Base-by-base conservation (phyloP, 2,329 filamentous ascomycete species). In the Pseudocercospora fuligena region DNA sequence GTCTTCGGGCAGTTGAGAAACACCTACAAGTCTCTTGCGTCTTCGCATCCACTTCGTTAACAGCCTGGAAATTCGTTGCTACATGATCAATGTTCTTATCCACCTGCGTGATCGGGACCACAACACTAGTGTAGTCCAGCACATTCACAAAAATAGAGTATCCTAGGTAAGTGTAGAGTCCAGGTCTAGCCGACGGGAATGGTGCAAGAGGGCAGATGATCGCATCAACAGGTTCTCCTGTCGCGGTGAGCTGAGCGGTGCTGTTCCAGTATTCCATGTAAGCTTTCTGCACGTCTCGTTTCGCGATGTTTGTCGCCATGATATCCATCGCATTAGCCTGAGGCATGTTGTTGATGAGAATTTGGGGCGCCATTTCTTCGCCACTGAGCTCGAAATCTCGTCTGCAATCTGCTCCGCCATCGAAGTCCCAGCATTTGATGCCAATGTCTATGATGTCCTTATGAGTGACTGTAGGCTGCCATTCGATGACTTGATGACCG, bases 211-310 rank as follows among this genome's bases (percentile, higher is more conserved):
- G 83, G 66, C 80, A 79, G 16, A 88, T 82, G 1, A 87, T 73
- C 0, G 83, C 85, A 71, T 90, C 88, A 0, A 89, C 85, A 16
- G 77, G 76, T 53, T 74, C 65, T 2, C 77, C 78, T 2, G 78
- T 86, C 27, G 82, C 83, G 0, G 85, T 87, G n/a, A 80, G 56
- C 3, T 80, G 76, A 0, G 77, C 79, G 0, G 86, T 88, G 14
- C 80, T 82, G 67, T 89, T 88, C 88, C 87, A 89, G 72, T 88
- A 90, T 60, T 90, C 87, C 76, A 88, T 82, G 69, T 90, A 90
- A 19, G 81, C 77, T 65, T 85, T 85, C 71, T 88, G 86, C 59
- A 83, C 86, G 27, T 84, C 80, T 1, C 87, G 80, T 65, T 87
- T 87, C 16, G 78, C 76, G 1, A 89, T 76, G 5, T 88, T 89